Conservation (phyloP, 495 filamentous ascomycete species). For the Podospora comata region DNA sequence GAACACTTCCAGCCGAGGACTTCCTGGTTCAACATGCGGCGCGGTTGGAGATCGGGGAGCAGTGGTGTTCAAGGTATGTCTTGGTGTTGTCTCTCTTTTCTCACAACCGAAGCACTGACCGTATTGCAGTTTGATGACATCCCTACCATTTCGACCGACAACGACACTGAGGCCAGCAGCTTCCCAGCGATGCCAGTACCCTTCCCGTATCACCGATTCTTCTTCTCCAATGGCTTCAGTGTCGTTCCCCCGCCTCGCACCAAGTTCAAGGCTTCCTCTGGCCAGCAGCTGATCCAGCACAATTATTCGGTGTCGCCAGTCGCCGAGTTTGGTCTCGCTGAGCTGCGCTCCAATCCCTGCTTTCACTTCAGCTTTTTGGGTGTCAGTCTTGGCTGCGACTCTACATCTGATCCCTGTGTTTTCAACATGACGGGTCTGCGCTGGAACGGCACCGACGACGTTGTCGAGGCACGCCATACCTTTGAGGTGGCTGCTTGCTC, state of each 20-base stretch:
- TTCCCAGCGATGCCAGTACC: conserved; percentile 32
- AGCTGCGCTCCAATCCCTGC: conserved; percentile 33
- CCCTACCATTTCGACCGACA: conserved; percentile 22
- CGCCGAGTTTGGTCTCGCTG: conserved; percentile 38
- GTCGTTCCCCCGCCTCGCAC: conserved; percentile 27
- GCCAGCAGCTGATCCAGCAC: conserved; percentile 38
- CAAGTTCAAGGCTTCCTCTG: conserved; percentile 39
- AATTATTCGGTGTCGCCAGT: conserved; percentile 23
- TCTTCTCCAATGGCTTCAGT: conserved; percentile 39
- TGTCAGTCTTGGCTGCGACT: conserved; percentile 41
- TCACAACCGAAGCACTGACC: background rate
- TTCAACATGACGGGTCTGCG: conserved; percentile 41
- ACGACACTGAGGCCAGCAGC: conserved; percentile 22
- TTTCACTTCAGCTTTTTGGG: conserved; percentile 44
- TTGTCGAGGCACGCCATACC: conserved; percentile 26
- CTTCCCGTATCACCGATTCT: conserved; percentile 43
- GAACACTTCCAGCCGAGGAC: background rate
- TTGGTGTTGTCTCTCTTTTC: background rate
- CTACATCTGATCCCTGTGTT: conserved; percentile 33
- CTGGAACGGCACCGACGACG: conserved; percentile 27
- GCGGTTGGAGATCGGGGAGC: conserved; percentile 30
- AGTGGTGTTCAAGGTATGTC: conserved; percentile 30
- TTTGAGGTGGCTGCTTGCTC: conserved; percentile 37
- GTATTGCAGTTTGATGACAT: conserved; percentile 42
- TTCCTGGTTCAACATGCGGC: conserved; percentile 27